These are phyloP conservation scores for Pneumocystis carinii DNA, from an alignment of 1,139 yeast species.

Conservation along the genomic window DNA sequence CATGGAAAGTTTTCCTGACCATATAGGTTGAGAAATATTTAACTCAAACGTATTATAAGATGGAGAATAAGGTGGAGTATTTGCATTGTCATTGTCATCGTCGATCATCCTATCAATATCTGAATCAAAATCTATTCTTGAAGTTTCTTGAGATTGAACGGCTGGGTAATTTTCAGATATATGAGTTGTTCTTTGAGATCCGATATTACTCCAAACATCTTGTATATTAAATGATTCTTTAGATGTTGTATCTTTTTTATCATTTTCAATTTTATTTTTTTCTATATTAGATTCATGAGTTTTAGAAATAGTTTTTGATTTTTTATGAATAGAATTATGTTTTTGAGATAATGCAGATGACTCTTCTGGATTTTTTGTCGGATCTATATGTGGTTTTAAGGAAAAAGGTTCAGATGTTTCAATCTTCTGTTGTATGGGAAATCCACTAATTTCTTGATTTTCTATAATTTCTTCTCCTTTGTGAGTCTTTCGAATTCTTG, in stretches of 20 bases:
- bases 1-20: constrained; percentile 46
- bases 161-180: neutral
- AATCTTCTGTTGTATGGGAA: neutral
- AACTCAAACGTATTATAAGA: constrained; percentile 20
- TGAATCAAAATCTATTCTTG: neutral
- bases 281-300: neutral
- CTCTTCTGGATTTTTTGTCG: neutral
- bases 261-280: neutral
- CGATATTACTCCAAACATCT: neutral
- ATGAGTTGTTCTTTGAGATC: neutral
- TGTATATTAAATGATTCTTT: neutral
- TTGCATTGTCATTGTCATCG: constrained; percentile 9
- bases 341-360: neutral
- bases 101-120: constrained; percentile 14
- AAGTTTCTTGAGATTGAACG: neutral
- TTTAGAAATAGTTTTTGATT: neutral
- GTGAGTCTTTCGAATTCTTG: constrained; percentile 61
- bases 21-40: constrained; percentile 22
- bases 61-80: neutral
- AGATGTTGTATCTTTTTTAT: neutral
- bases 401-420: neutral
- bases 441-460: constrained; percentile 17
- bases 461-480: constrained; percentile 74
- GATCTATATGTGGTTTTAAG: neutral
- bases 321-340: neutral